Percentiles rank a stretch among this genome's conserved stretches.
Evolutionary conservation across 495 filamentous ascomycete species (phyloP).

Genomic region (Daldinia loculata): DNA sequence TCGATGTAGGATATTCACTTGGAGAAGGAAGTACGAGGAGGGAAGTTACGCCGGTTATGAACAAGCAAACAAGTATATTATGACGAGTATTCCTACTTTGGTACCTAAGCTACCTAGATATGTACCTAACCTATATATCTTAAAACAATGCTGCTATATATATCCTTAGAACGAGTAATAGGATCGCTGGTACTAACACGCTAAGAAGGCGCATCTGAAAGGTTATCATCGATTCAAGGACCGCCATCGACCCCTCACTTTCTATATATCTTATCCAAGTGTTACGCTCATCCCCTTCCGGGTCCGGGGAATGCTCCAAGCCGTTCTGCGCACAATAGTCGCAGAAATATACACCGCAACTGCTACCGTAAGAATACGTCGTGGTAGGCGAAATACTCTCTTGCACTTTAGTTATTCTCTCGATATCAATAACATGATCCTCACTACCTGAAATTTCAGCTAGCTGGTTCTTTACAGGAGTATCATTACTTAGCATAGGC

Average conservation of each 20-base stretch:
- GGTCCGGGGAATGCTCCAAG: conserved; percentile 4
- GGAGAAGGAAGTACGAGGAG: not conserved
- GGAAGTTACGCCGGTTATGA: not conserved
- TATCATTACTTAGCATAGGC: not conserved
- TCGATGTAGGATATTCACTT: not conserved
- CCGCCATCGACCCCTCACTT: conserved; percentile 18
- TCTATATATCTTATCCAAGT: conserved; percentile 18
- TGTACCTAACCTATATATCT: not conserved
- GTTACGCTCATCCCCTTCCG: not conserved
- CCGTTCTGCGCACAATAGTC: conserved; percentile 32
- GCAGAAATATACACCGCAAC: conserved; percentile 11
- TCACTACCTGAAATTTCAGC: not conserved
- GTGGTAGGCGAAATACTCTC: not conserved
- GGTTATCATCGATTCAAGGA: conserved; percentile 16
- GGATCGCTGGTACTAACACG: conserved; percentile 8
- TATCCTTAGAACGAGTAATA: conserved; percentile 23
- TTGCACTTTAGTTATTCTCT: not conserved
- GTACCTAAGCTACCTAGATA: too few species aligned
- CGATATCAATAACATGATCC: conserved; percentile 17
- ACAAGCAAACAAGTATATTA: conserved; percentile 4
- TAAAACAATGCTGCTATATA: conserved; percentile 14
- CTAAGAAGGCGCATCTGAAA: conserved; percentile 31
- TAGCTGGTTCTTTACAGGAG: not conserved
- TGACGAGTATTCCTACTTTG: not conserved
- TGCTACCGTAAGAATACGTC: not conserved